These are phyloP conservation scores for Epichloe coenophiala DNA, from an alignment of 2,329 filamentous ascomycete genomes.

Conservation along the genomic window DNA sequence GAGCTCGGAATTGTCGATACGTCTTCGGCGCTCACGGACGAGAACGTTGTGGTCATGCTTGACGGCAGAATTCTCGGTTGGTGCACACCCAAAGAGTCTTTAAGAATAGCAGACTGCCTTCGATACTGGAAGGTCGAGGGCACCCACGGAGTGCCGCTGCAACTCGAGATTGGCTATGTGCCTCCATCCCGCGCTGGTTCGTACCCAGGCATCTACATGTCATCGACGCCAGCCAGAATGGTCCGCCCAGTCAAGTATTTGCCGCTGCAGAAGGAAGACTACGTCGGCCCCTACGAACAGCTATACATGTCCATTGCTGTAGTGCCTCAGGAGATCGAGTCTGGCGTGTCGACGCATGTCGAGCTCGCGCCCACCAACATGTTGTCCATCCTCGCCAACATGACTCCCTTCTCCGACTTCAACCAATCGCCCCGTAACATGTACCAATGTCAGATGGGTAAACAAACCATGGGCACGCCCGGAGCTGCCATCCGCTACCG, in stretches of 20 bases:
- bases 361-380: constrained; percentile 94
- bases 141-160: constrained; percentile 60
- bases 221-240: constrained; percentile 75
- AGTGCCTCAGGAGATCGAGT: constrained; percentile 71
- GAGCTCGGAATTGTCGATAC: constrained; percentile 67
- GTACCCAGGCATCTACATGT: constrained; percentile 92
- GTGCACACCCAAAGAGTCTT: constrained; percentile 74
- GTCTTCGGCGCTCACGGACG: constrained; percentile 65
- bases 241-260: constrained; percentile 86
- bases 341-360: constrained; percentile 85
- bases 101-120: constrained; percentile 70
- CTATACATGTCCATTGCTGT: constrained; percentile 97
- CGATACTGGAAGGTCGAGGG: constrained; percentile 94
- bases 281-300: constrained; percentile 86
- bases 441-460: constrained; percentile 99
- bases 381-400: constrained; percentile 91
- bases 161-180: constrained; percentile 86
- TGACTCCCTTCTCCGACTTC: constrained; percentile 97
- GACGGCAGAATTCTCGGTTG: constrained; percentile 85
- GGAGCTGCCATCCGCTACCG: constrained; percentile 72
- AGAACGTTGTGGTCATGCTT: constrained; percentile 79
- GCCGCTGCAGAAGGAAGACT: constrained; percentile 72
- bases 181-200: constrained; percentile 83
- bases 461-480: constrained; percentile 97
- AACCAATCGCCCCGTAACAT: constrained; percentile 98